Conservation (phyloP, 768 basidiomycete species). For the Tulasnella sp. region DNA sequence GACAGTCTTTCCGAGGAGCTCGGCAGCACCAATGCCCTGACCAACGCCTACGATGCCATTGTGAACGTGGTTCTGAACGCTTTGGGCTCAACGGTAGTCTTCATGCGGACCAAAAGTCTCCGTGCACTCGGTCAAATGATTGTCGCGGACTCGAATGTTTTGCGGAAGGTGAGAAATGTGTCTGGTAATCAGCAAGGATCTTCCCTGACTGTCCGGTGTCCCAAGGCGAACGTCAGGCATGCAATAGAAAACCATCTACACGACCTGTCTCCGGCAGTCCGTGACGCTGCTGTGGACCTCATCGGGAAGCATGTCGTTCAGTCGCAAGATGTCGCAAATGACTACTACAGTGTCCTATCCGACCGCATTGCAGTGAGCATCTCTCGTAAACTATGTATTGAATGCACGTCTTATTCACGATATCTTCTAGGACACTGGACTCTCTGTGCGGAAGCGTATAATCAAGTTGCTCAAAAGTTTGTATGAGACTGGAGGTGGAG, state of each 20-base stretch:
- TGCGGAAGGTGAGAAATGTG: slow-evolving; percentile 49
- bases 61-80: slow-evolving; percentile 67
- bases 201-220: slow-evolving; percentile 4
- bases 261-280: slow-evolving; percentile 87
- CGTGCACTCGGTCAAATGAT: slow-evolving; percentile 83
- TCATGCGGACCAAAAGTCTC: slow-evolving; percentile 89
- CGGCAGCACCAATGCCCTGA: slow-evolving; percentile 63
- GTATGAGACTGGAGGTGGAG: slow-evolving; percentile 49
- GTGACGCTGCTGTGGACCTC: slow-evolving; percentile 92
- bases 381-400: background rate
- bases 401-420: background rate
- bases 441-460: slow-evolving; percentile 88
- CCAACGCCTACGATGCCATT: slow-evolving; percentile 74
- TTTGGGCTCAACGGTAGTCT: slow-evolving; percentile 77
- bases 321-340: slow-evolving; percentile 72
- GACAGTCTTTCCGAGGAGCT: slow-evolving; percentile 67
- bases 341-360: slow-evolving; percentile 82
- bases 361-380: slow-evolving; percentile 76
- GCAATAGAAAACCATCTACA: slow-evolving; percentile 84
- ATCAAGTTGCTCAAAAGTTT: slow-evolving; percentile 87
- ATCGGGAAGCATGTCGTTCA: slow-evolving; percentile 97
- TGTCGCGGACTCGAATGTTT: slow-evolving; percentile 74
- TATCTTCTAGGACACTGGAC: slow-evolving; percentile 69
- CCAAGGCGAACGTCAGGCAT: slow-evolving; percentile 63
- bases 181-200: background rate